These are phyloP conservation scores for Candida andamanensis DNA, from an alignment of 805 yeast species.

Conservation along the genomic window DNA sequence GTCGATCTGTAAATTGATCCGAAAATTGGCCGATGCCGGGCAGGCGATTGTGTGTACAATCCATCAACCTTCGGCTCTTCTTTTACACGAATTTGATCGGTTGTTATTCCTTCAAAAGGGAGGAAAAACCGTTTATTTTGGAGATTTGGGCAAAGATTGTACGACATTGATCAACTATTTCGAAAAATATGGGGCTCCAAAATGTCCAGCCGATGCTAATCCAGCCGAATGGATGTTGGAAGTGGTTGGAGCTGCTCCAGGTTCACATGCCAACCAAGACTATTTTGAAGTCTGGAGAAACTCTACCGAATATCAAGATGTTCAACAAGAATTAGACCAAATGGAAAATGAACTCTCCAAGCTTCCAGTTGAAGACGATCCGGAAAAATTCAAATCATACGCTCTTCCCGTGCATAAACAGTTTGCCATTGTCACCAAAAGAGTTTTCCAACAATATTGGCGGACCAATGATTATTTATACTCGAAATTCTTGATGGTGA, in stretches of 20 bases:
- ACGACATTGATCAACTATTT: constrained; percentile 55
- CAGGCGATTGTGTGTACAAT: constrained; percentile 52
- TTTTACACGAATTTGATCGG: constrained; percentile 74
- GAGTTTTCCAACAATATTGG: constrained; percentile 34
- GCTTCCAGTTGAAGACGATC: constrained; percentile 18
- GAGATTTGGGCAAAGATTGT: constrained; percentile 70
- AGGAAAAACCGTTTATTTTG: constrained; percentile 77
- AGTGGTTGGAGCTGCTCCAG: constrained; percentile 80
- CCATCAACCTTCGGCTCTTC: constrained; percentile 81
- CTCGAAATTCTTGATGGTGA: constrained; percentile 55
- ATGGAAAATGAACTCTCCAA: constrained; percentile 53
- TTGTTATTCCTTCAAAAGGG: constrained; percentile 65
- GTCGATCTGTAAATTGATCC: constrained; percentile 36
- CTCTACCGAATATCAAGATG: constrained; percentile 56
- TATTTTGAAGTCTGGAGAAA: constrained; percentile 73
- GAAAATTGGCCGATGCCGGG: constrained; percentile 37
- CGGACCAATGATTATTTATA: constrained; percentile 59
- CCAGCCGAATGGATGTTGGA: constrained; percentile 83
- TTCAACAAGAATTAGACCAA: constrained; percentile 52
- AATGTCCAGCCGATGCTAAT: constrained; percentile 33
- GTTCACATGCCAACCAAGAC: constrained; percentile 67
- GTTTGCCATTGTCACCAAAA: constrained; percentile 26
- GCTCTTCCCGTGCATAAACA: constrained; percentile 27
- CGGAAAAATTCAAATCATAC: constrained; percentile 25
- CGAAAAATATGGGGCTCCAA: constrained; percentile 62